These are phyloP conservation scores for Diospyros lotus DNA, from an alignment of 148 eudicot species.

Conservation along the genomic window DNA sequence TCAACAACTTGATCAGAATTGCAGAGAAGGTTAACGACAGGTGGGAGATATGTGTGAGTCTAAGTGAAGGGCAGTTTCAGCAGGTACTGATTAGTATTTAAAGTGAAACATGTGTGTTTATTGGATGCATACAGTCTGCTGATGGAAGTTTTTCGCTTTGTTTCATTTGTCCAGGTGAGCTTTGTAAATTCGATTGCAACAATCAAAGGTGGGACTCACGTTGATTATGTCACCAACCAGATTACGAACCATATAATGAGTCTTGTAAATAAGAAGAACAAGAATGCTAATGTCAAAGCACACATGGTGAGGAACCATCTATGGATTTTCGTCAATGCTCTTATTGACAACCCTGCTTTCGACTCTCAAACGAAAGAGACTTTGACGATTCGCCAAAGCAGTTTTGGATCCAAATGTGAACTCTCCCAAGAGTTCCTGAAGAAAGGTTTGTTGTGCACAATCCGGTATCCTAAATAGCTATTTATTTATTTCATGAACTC, in stretches of 20 bases:
- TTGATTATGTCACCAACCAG: conserved; percentile 75
- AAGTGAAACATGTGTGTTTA: background rate
- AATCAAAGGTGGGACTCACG: conserved; percentile 94
- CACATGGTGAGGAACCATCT: conserved; percentile 72
- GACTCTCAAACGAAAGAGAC: conserved; percentile 99
- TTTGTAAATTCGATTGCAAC: conserved; percentile 89
- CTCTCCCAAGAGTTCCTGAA: conserved; percentile 63
- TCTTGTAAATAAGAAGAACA: conserved; percentile 67
- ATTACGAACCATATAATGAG: conserved; percentile 49
- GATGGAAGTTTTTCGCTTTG: background rate
- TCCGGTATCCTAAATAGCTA: background rate
- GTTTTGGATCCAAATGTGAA: conserved; percentile 78
- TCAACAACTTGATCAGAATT: conserved; percentile 30
- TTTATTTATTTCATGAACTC: background rate
- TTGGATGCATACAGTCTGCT: background rate
- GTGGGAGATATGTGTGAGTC: conserved; percentile 83
- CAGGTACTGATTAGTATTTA: conserved; percentile 44
- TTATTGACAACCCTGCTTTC: conserved; percentile 97
- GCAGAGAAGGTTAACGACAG: conserved; percentile 54
- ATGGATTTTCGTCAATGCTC: conserved; percentile 93
- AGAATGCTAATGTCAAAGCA: conserved; percentile 58
- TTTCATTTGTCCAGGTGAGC: conserved; percentile 58
- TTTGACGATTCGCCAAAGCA: conserved; percentile 66
- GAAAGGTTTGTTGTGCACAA: conserved; percentile 48
- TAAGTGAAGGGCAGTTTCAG: conserved; percentile 81